Percentiles rank a stretch among this genome's conserved stretches.
Evolutionary conservation across 306 rosid genomes (phyloP).

Genomic region (Pyrus bretschneideri): DNA sequence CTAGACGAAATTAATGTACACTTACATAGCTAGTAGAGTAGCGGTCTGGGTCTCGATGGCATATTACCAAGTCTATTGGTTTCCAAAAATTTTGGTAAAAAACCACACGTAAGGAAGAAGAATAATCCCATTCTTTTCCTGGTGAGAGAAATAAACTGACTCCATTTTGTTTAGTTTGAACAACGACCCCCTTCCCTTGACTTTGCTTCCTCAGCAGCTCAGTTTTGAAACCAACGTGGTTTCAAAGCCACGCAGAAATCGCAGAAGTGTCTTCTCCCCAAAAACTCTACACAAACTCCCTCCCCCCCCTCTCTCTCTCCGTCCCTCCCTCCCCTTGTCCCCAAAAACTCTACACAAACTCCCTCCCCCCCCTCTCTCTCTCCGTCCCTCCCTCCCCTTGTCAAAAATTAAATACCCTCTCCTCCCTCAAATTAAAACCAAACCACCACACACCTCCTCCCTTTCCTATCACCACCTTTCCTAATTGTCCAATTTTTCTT

Average conservation of each 20-base stretch:
- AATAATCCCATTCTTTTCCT: background rate
- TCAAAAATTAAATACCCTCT: background rate
- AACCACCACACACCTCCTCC: background rate
- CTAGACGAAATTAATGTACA: background rate
- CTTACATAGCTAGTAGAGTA: background rate
- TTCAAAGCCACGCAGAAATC: slow-evolving; percentile 28
- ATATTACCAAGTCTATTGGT: background rate
- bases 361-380: background rate
- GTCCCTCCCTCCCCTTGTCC: background rate
- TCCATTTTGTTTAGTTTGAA: background rate
- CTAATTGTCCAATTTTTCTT: background rate
- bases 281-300: background rate
- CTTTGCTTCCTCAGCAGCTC: background rate
- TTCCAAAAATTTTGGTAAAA: background rate
- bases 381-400: background rate
- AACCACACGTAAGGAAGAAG: background rate
- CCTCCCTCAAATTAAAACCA: background rate
- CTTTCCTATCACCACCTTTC: background rate
- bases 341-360: background rate
- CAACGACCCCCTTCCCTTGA: slow-evolving; percentile 1
- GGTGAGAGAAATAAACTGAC: background rate
- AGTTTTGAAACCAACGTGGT: slow-evolving; percentile 24
- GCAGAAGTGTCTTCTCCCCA: slow-evolving; percentile 4
- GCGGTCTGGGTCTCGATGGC: background rate
- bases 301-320: background rate